phyloP scores from a whole-genome alignment of 1,284 basidiomycete species.

The Veloporphyrellus conicus region DNA sequence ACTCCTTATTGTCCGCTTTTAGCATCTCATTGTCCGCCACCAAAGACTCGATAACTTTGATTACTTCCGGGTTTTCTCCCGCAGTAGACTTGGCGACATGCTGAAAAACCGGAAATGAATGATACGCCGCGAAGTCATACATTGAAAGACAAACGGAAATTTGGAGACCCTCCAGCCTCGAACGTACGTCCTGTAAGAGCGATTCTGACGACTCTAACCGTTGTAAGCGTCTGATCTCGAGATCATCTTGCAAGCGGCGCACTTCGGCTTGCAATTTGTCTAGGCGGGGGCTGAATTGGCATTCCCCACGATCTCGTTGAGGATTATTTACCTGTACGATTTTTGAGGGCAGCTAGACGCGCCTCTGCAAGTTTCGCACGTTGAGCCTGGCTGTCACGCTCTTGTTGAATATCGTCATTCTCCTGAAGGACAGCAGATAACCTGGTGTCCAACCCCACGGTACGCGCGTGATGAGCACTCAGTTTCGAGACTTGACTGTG shows the following conservation, averaged over 20 bases:
- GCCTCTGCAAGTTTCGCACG: conserved; percentile 69
- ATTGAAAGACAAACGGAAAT: conserved; percentile 42
- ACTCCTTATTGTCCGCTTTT: conserved; percentile 75
- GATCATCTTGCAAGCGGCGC: conserved; percentile 54
- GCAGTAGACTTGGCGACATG: conserved; percentile 42
- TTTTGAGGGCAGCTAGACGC: conserved; percentile 58
- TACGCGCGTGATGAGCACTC: conserved; percentile 63
- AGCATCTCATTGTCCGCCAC: conserved; percentile 80
- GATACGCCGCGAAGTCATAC: background rate
- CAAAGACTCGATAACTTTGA: conserved; percentile 70
- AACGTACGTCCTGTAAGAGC: conserved; percentile 67
- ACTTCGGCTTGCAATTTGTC: conserved; percentile 74
- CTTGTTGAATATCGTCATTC: conserved; percentile 82
- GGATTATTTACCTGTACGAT: conserved; percentile 52
- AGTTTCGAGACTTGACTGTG: conserved; percentile 65
- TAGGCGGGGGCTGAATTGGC: conserved; percentile 29
- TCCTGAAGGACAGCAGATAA: conserved; percentile 63
- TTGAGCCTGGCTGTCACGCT: conserved; percentile 70
- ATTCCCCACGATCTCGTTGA: background rate
- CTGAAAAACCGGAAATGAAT: conserved; percentile 28
- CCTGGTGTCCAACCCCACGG: conserved; percentile 65
- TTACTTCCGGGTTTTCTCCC: conserved; percentile 55
- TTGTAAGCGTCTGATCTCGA: conserved; percentile 64
- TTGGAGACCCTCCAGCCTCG: conserved; percentile 61
- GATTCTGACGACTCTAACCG: conserved; percentile 70